These are phyloP conservation scores for Camellia lanceoleosa DNA, from an alignment of 148 eudicot species.

Conservation along the genomic window DNA sequence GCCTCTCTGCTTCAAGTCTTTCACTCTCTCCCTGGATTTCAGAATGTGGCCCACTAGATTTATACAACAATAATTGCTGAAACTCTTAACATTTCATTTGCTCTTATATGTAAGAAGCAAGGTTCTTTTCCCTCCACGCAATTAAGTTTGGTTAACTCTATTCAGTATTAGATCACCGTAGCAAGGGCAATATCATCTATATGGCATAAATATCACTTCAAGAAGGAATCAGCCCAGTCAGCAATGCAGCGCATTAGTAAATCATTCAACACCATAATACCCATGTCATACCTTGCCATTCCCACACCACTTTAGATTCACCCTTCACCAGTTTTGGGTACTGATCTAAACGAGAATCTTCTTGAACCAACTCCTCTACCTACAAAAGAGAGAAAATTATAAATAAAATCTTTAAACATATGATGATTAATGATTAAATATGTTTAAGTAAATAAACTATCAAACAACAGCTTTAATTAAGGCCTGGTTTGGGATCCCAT, in stretches of 20 bases:
- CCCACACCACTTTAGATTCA: conserved; percentile 96
- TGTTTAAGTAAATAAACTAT: neutral
- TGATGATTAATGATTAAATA: neutral
- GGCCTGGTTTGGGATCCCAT: too few relatives aligned
- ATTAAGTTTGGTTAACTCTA: neutral
- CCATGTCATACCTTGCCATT: conserved; percentile 84
- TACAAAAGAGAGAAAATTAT: conserved; percentile 15
- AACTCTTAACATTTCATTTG: neutral
- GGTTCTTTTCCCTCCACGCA: too few relatives aligned
- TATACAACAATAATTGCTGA: neutral
- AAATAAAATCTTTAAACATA: neutral
- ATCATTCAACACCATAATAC: neutral
- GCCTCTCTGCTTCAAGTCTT: neutral
- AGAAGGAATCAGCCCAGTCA: conserved; percentile 2
- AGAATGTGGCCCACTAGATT: neutral
- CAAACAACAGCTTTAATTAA: neutral
- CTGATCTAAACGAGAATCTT: conserved; percentile 83
- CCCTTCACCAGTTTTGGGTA: conserved; percentile 94
- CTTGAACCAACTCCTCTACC: conserved; percentile 86
- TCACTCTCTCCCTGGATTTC: conserved; percentile 4
- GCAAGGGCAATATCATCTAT: neutral
- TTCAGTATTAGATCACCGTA: neutral
- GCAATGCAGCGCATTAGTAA: conserved; percentile 1
- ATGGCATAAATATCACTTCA: neutral
- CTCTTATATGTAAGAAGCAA: neutral